These are phyloP conservation scores for Gossypium herbaceum DNA, from an alignment of 345 rosid species.

Conservation along the genomic window DNA sequence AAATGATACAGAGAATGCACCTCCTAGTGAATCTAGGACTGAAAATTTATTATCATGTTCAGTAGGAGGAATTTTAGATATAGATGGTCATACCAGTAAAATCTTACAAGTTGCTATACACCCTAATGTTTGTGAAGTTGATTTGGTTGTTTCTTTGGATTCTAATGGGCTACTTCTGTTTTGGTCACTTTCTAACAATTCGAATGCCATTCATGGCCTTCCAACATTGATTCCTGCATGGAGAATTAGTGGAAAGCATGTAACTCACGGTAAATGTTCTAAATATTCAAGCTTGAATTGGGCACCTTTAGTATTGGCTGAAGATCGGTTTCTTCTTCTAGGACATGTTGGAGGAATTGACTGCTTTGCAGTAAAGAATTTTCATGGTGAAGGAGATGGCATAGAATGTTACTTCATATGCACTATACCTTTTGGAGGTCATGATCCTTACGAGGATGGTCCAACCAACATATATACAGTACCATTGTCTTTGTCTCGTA, in stretches of 20 bases:
- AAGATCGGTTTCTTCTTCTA: constrained; percentile 56
- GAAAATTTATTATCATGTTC: constrained; percentile 23
- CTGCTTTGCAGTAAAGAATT: constrained; percentile 62
- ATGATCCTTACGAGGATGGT: constrained; percentile 43
- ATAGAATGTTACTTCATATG: constrained; percentile 47
- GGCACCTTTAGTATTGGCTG: constrained; percentile 62
- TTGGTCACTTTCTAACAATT: constrained; percentile 51
- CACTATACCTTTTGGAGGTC: constrained; percentile 58
- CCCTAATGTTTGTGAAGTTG: constrained; percentile 46
- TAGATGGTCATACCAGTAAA: constrained; percentile 64
- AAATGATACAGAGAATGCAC: constrained; percentile 30
- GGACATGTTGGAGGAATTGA: constrained; percentile 79
- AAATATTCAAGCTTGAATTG: constrained; percentile 74
- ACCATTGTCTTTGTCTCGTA: constrained; percentile 51
- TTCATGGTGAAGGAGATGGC: constrained; percentile 32
- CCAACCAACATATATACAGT: constrained; percentile 55
- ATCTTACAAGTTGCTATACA: constrained; percentile 62
- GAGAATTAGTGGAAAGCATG: constrained; percentile 58
- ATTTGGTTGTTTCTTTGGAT: constrained; percentile 72
- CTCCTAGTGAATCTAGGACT: constrained; percentile 28
- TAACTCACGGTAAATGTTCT: constrained; percentile 30
- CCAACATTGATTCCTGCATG: constrained; percentile 50
- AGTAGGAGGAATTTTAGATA: constrained; percentile 34
- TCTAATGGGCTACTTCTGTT: constrained; percentile 66
- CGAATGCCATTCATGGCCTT: constrained; percentile 37